Base-by-base conservation (phyloP, 2,329 filamentous ascomycete genomes). In the Xylariaceae sp. region DNA sequence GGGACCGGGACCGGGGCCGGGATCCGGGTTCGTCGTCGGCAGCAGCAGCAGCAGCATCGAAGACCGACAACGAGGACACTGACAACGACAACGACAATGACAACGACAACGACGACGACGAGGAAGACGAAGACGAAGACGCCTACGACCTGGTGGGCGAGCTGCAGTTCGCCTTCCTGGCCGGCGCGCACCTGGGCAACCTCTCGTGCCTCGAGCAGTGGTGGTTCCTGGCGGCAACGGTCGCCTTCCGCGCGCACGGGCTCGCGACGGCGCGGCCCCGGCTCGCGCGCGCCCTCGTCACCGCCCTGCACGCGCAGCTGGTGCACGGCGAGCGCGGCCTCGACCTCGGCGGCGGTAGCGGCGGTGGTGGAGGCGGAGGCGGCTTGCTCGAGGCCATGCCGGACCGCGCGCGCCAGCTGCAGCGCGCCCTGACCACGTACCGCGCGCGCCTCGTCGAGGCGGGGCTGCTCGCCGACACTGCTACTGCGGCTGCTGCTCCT, bases 141-240 rank as follows among this genome's bases (percentile, higher is more conserved):
- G 59, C 61, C 19, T 56, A 59, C 2, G 67, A 74, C 34, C 53
- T 80, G 17, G 51, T 75, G 5, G 76, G 74, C 29, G 76, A 81
- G 48, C 52, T 80, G 2, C 76, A 80, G 44, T 71, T 80, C 49
- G 65, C 67, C 26, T 80, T 71, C 45, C 46, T 80, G 4, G 68
- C 68, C 0, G 75, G 75, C 23, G 65, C 70, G 50, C 64, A 74
- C 35, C 64, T 80, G 1, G 68, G 70, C 25, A 80, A 77, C 49
- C 57, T 70, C 26, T 62, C 71, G 7, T 80, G 75, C 43, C 59
- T 77, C 27, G 72, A 77, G 40, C 75, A 80, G 40, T 80, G 75
- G 76, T 73, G 67, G 61, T 64, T 75, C 45, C 63, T 76, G 40
- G 52, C 69, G 3, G 61, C 70, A 24, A 65, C 61, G 30, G 49